These are phyloP conservation scores for Leccinum subgranulosum DNA, from an alignment of 768 basidiomycete species.

Conservation along the genomic window DNA sequence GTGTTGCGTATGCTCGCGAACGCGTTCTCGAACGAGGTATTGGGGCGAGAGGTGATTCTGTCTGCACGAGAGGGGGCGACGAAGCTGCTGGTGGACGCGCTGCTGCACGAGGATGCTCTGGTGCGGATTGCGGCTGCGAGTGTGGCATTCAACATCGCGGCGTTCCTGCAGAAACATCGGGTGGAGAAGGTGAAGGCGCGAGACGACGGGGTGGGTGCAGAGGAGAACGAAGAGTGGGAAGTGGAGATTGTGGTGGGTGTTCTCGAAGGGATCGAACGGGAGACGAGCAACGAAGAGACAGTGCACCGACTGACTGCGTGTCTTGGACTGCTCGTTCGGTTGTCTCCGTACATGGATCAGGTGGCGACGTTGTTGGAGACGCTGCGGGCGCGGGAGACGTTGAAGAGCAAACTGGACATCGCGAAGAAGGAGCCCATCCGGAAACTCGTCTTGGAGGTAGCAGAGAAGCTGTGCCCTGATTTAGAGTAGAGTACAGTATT, in stretches of 20 bases:
- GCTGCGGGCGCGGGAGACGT: conserved; percentile 53
- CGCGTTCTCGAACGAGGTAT: conserved; percentile 46
- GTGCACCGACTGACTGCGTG: conserved; percentile 83
- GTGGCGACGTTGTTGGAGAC: conserved; percentile 63
- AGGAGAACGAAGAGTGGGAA: conserved; percentile 79
- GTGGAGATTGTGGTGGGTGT: conserved; percentile 80
- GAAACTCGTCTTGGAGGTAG: conserved; percentile 65
- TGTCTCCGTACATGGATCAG: conserved; percentile 69
- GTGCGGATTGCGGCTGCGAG: conserved; percentile 82
- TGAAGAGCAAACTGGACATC: conserved; percentile 58
- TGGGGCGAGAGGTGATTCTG: conserved; percentile 41
- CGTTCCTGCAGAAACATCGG: conserved; percentile 59
- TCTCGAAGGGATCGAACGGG: conserved; percentile 72
- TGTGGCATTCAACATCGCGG: conserved; percentile 72
- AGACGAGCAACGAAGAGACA: conserved; percentile 78
- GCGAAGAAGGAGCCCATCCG: conserved; percentile 61
- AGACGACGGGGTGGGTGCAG: conserved; percentile 35
- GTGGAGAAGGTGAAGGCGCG: conserved; percentile 40
- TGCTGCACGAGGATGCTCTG: conserved; percentile 63
- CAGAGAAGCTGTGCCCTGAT: conserved; percentile 34
- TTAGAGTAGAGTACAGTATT: neutral
- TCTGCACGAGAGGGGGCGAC: conserved; percentile 39
- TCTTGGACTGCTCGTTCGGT: conserved; percentile 69
- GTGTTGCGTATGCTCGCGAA: conserved; percentile 69
- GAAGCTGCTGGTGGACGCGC: conserved; percentile 55